phyloP scores from a whole-genome alignment of 495 filamentous ascomycete genomes.

The Penicillium flavigenum region DNA sequence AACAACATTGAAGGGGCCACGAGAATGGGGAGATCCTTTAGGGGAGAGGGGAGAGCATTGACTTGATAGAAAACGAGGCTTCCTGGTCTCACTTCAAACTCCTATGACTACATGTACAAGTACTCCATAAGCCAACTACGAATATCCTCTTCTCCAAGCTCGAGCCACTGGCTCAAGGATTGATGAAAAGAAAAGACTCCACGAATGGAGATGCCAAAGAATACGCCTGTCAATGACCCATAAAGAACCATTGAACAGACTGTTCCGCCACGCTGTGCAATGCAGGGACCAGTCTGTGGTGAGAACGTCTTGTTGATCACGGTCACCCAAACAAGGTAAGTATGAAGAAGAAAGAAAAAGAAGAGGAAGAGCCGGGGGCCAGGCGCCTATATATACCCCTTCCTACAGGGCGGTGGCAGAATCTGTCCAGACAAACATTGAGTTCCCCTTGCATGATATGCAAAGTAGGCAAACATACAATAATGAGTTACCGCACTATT shows the following conservation, averaged over 20 bases:
- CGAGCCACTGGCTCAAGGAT: conserved; percentile 42
- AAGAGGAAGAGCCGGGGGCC: conserved; percentile 22
- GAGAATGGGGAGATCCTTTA: too few relatives aligned
- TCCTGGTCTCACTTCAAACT: too few relatives aligned
- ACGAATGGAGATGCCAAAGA: conserved; percentile 62
- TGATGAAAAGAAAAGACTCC: conserved; percentile 58
- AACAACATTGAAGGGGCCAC: too few relatives aligned
- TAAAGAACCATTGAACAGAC: conserved; percentile 61
- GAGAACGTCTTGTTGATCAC: conserved; percentile 61
- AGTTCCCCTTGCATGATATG: conserved; percentile 3
- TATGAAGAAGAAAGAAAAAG: conserved; percentile 63
- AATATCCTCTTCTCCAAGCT: conserved; percentile 52
- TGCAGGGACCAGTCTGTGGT: conserved; percentile 67
- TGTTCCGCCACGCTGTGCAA: conserved; percentile 73
- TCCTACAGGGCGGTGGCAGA: not conserved
- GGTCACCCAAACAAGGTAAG: conserved; percentile 69
- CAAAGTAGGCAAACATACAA: not conserved
- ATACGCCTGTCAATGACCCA: conserved; percentile 70
- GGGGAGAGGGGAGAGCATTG: too few relatives aligned
- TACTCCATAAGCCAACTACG: not conserved
- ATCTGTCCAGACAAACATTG: not conserved
- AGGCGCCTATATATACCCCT: conserved; percentile 27
- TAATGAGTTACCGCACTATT: not conserved
- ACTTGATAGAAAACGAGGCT: too few relatives aligned
- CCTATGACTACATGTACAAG: not conserved